Conservation (phyloP, 1,284 basidiomycete genomes). For the Pseudozyma pruni region DNA sequence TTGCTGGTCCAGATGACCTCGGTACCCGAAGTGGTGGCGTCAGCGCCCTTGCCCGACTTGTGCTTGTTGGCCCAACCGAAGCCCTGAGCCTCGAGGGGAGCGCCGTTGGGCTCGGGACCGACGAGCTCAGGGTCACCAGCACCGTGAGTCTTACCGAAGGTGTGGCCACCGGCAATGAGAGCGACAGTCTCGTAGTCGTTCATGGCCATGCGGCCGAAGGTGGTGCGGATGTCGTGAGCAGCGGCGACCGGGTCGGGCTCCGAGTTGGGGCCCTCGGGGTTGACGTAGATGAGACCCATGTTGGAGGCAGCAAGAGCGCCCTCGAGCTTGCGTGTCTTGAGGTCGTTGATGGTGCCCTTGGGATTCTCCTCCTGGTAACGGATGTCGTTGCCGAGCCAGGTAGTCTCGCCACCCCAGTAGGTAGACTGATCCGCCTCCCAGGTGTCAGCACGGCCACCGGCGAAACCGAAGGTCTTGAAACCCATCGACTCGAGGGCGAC, state of each 20-base stretch:
- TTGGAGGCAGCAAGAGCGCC: slow-evolving; percentile 25
- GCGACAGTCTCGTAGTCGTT: slow-evolving; percentile 44
- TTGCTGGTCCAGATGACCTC: slow-evolving; percentile 45
- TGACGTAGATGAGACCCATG: slow-evolving; percentile 50
- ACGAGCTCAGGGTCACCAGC: slow-evolving; percentile 36
- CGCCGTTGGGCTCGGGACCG: slow-evolving; percentile 41
- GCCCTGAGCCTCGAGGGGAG: slow-evolving; percentile 36
- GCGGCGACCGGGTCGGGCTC: slow-evolving; percentile 39
- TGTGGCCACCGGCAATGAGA: slow-evolving; percentile 47
- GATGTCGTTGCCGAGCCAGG: slow-evolving; percentile 45
- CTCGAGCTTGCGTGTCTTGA: slow-evolving; percentile 44
- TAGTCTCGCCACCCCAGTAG: slow-evolving; percentile 49
- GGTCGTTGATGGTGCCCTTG: slow-evolving; percentile 30
- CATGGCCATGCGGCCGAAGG: slow-evolving; percentile 47
- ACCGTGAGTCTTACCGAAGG: slow-evolving; percentile 47
- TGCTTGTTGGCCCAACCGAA: slow-evolving; percentile 35
- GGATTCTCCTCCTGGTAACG: slow-evolving; percentile 38
- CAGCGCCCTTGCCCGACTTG: slow-evolving; percentile 32
- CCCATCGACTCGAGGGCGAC: slow-evolving; percentile 48
- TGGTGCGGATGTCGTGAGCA: slow-evolving; percentile 42
- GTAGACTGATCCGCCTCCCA: slow-evolving; percentile 49
- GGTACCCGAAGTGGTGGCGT: slow-evolving; percentile 34
- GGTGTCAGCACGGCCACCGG: slow-evolving; percentile 40
- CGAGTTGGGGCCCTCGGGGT: slow-evolving; percentile 45
- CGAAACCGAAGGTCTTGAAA: slow-evolving; percentile 47